phyloP scores from a whole-genome alignment of 352 stramenopile genomes.

The Phytopythium ostracodes region DNA sequence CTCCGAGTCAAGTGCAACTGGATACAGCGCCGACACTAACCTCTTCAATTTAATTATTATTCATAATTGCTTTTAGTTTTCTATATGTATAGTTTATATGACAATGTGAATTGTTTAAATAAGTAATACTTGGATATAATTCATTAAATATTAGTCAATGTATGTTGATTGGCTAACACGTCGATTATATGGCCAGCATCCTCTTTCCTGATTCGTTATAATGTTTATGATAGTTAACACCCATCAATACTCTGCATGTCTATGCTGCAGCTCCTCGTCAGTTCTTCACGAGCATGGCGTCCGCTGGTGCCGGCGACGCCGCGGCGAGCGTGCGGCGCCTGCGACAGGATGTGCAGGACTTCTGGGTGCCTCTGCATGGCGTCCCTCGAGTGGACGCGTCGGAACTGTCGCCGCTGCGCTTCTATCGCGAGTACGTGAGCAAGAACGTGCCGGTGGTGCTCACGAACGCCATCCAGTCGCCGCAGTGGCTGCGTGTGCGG shows the following conservation, averaged over 20 bases:
- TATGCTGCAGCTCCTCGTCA: background rate
- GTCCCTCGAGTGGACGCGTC: conserved; percentile 48
- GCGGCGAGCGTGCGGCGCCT: conserved; percentile 23
- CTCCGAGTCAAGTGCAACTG: background rate
- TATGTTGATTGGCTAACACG: too few species aligned
- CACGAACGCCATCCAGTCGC: conserved; percentile 50
- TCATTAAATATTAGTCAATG: too few species aligned
- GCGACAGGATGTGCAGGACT: conserved; percentile 61
- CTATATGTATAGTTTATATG: too few species aligned
- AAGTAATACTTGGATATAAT: too few species aligned
- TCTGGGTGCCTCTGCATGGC: conserved; percentile 60
- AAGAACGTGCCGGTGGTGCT: conserved; percentile 77
- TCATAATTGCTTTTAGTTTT: background rate
- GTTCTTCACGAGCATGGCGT: background rate
- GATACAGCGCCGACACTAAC: too few species aligned
- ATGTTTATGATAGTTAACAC: too few species aligned
- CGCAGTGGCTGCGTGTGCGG: conserved; percentile 47
- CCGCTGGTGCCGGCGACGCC: background rate
- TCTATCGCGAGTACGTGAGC: conserved; percentile 74
- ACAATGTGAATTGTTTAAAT: too few species aligned
- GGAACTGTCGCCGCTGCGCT: conserved; percentile 40
- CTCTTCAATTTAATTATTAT: background rate
- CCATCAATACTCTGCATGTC: too few species aligned
- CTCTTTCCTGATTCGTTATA: too few species aligned
- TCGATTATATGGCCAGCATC: too few species aligned